phyloP scores from a whole-genome alignment of 176 grass and related monocot genomes.

The Ensete ventricosum region DNA sequence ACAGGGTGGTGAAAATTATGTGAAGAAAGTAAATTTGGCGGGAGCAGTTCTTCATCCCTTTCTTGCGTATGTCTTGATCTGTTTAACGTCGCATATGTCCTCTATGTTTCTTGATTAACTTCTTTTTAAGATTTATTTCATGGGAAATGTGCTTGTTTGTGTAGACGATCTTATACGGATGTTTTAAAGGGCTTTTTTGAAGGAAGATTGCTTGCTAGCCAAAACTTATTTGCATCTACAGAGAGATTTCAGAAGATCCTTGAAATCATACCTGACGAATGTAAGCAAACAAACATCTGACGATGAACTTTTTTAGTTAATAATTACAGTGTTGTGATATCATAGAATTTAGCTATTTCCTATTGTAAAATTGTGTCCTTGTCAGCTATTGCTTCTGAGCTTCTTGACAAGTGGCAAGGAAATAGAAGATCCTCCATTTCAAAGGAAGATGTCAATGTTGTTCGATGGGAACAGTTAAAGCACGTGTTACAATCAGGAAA shows the following conservation, averaged over 20 bases:
- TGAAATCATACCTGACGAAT: constrained; percentile 76
- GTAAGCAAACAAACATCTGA: constrained; percentile 27
- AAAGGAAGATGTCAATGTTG: constrained; percentile 57
- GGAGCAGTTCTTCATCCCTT: constrained; percentile 74
- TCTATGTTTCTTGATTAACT: constrained; percentile 8
- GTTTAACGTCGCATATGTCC: background rate
- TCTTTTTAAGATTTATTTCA: constrained; percentile 14
- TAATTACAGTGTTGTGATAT: background rate
- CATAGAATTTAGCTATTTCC: background rate
- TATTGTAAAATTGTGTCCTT: constrained; percentile 14
- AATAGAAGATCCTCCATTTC: constrained; percentile 76
- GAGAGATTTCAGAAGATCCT: constrained; percentile 82
- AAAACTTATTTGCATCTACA: constrained; percentile 65
- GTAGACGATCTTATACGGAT: constrained; percentile 77
- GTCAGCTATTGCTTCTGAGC: constrained; percentile 68
- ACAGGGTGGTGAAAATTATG: constrained; percentile 72
- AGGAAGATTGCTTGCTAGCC: constrained; percentile 49
- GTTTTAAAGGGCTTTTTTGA: constrained; percentile 76
- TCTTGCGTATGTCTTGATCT: constrained; percentile 50
- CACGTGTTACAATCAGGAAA: constrained; percentile 67
- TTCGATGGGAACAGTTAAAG: constrained; percentile 86
- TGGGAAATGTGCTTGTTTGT: constrained; percentile 9
- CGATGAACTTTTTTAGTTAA: background rate
- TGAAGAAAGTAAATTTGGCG: constrained; percentile 71
- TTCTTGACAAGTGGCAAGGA: constrained; percentile 73